These are phyloP conservation scores for Thielaviopsis musarum DNA, from an alignment of 2,329 filamentous ascomycete species.

Conservation along the genomic window DNA sequence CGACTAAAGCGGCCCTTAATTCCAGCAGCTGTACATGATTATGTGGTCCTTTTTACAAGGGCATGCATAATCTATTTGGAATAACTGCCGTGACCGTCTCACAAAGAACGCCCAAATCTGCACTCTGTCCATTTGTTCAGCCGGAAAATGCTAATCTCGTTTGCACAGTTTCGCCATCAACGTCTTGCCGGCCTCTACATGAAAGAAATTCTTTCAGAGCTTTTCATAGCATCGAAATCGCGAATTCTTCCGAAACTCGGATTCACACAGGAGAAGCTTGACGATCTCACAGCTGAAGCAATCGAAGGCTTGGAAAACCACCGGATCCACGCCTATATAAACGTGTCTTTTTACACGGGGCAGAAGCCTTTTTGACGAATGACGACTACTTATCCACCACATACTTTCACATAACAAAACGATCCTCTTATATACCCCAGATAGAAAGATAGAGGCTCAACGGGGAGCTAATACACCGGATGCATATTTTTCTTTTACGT, in stretches of 20 bases:
- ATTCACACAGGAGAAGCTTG: slow-evolving; percentile 16
- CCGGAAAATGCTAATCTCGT: too few species aligned
- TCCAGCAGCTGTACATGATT: neutral
- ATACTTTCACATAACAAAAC: neutral
- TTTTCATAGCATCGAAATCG: slow-evolving; percentile 24
- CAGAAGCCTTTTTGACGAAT: slow-evolving; percentile 21
- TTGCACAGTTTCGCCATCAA: slow-evolving; percentile 13
- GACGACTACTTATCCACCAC: neutral
- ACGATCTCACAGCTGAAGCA: slow-evolving; percentile 17
- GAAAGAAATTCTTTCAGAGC: slow-evolving; percentile 25
- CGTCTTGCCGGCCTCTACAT: slow-evolving; percentile 28
- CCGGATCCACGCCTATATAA: slow-evolving; percentile 26
- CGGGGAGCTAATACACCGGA: too few species aligned
- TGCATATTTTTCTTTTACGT: neutral
- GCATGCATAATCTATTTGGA: neutral
- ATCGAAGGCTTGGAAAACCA: slow-evolving; percentile 21
- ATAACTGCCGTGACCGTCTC: neutral
- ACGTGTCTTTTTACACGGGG: slow-evolving; percentile 26
- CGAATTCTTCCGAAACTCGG: slow-evolving; percentile 25
- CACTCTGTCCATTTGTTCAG: too few species aligned
- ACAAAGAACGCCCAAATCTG: too few species aligned
- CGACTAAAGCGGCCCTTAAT: too few species aligned
- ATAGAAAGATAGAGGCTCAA: too few species aligned
- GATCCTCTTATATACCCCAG: neutral
- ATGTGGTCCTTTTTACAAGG: neutral